Evolutionary conservation across 352 stramenopile species (phyloP), one percentile per base, ranked within the genome.

Genomic region (Globisporangium cylindrosporum): DNA sequence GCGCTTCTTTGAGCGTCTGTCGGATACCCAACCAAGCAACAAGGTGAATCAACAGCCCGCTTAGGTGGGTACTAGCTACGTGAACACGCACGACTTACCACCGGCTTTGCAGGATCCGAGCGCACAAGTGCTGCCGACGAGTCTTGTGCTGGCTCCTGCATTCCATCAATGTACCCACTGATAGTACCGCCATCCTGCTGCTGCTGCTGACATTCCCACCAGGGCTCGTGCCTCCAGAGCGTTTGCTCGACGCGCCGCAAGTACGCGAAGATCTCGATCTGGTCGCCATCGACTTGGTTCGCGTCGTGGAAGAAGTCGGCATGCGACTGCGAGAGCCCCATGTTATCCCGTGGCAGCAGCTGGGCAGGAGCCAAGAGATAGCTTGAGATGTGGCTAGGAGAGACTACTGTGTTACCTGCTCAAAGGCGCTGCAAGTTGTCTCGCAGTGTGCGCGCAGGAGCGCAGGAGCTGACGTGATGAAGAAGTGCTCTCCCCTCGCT

Each of bases 241-340:
- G 64, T 68, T 24, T 73, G 74, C 54, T 90, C 81, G 18, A 81
- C 73, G 24, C 72, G 73, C 48, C 71, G 75, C 29, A 90, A 43
- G 60, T 86, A 78, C 29, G 73, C 66, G 41, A 81, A 76, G 58
- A 81, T 66, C 36, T 90, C 76, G 41, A 77, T 72, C 49, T 74
- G 72, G 58, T 83, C 78, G 34, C 72, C 74, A 41, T 80, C 69
- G 4, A 57, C 54, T 29, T 77, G 68, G n/a, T 58, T 72, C 24
- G 62, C 65, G 14, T 73, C 68, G 34, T 70, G 72, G 69, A 90
- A 88, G 67, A 90, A 78, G 49, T 73, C 71, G 55, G 77, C 71
- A 51, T 86, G 76, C 36, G 81, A 87, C 61, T 90, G 79, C 34
- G 73, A 67, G 43, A 77, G 61, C 2, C 81, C 81, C 81, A 90